These are phyloP conservation scores for Takakia lepidozioides DNA, from an alignment of 225 moss, liverwort and hornwort species.

Conservation along the genomic window DNA sequence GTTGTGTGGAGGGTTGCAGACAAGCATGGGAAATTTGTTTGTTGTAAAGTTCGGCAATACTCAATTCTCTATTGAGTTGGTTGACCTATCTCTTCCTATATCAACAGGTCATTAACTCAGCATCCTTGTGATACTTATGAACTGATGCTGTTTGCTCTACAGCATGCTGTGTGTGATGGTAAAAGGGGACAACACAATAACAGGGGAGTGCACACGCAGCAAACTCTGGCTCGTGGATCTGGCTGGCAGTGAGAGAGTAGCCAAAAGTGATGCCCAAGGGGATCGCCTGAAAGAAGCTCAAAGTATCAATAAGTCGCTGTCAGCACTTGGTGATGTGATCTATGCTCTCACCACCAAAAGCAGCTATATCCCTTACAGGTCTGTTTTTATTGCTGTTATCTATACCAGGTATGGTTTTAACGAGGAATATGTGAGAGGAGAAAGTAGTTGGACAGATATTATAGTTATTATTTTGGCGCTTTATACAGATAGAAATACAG, in stretches of 20 bases:
- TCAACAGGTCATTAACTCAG: too few species aligned
- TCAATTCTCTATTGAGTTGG: too few species aligned
- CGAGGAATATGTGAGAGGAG: too few species aligned
- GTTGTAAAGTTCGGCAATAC: too few species aligned
- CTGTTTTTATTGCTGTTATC: too few species aligned
- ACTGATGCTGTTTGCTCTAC: slow-evolving; percentile 9
- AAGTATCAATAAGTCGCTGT: slow-evolving; percentile 95
- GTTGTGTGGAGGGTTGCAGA: too few species aligned
- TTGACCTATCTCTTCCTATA: too few species aligned
- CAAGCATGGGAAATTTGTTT: too few species aligned
- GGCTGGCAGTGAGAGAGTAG: slow-evolving; percentile 96
- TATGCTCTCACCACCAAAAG: slow-evolving; percentile 95
- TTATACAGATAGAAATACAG: too few species aligned
- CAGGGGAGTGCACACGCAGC: slow-evolving; percentile 81
- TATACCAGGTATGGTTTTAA: too few species aligned
- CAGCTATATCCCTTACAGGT: slow-evolving; percentile 94
- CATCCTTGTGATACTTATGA: neutral
- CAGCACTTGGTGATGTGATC: slow-evolving; percentile 96
- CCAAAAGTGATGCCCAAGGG: slow-evolving; percentile 94
- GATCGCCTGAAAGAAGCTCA: slow-evolving; percentile 94
- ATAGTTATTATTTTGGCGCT: too few species aligned
- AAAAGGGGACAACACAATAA: slow-evolving; percentile 69
- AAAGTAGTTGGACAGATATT: too few species aligned
- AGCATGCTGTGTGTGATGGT: slow-evolving; percentile 99
- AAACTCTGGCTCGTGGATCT: slow-evolving; percentile 96